Evolutionary conservation across 495 filamentous ascomycete genomes (phyloP), one percentile per base, ranked within the genome.

Genomic region (Talaromyces proteolyticus): DNA sequence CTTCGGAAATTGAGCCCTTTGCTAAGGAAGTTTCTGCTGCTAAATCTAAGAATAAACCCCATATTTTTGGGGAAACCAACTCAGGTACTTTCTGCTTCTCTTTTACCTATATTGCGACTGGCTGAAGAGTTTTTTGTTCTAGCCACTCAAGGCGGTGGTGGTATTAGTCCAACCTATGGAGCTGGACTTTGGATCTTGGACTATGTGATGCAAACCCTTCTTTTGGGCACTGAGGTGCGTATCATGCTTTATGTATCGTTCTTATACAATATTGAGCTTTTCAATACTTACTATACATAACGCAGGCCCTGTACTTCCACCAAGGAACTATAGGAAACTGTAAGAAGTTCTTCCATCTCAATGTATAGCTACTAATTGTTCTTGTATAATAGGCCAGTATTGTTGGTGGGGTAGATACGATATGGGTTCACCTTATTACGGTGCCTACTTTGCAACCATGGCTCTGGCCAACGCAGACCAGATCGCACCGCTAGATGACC

Each of bases 111-210:
- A n/a, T n/a, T n/a, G n/a, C n/a, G n/a, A 42, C 12, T 17, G 25
- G 20, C 51, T 57, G 34, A 57, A 25, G 2, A 6, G 19, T 22
- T n/a, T n/a, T n/a, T n/a, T n/a, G 14, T n/a, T 34, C 2, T 42
- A 67, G 65, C 62, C 6, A 65, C 62, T 2, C 57, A 60, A 42
- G 65, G 65, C 8, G 62, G 65, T 11, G 60, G 76, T 3, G 65
- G 61, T 0, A 78, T 84, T 0, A 78, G 74, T 20, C 78, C 79
- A 0, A 76, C 75, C 0, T 83, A 79, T 52, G 79, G 79, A 0
- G 78, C 78, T 0, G 79, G 64, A 2, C 64, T 83, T 1, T 83
- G 79, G 80, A 82, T 80, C 11, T 68, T 82, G 57, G 79, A 82
- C 60, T 80, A 82, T 54, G 65, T 71, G 2, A 66, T 82, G 44